Percentiles rank a stretch among this genome's conserved stretches.
These are phyloP conservation scores for Paramecium octaurelia DNA, from an alignment of 73 alveolate species.

Conservation along the genomic window DNA sequence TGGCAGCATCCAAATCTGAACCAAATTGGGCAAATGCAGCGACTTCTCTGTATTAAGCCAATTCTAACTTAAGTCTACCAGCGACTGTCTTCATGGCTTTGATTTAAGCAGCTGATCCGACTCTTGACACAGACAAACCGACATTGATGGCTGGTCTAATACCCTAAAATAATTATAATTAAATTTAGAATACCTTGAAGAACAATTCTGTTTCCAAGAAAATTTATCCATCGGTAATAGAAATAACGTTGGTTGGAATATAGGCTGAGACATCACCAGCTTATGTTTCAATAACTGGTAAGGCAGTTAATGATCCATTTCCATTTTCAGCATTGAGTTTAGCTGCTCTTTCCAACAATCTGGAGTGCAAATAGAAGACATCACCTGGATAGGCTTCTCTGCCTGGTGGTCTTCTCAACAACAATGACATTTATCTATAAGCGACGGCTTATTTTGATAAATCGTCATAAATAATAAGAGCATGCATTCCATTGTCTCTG, in stretches of 20 bases:
- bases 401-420: conserved; percentile 97
- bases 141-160: conserved; percentile 98
- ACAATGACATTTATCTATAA: conserved; percentile 92
- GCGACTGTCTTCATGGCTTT: conserved; percentile 98
- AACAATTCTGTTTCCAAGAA: conserved; percentile 96
- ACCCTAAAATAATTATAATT: conserved; percentile 65
- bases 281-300: conserved; percentile 97
- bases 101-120: conserved; percentile 96
- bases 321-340: conserved; percentile 87
- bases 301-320: conserved; percentile 96
- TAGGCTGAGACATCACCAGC: conserved; percentile 98
- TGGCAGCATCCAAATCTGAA: conserved; percentile 93
- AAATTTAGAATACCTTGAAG: conserved; percentile 64
- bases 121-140: conserved; percentile 98
- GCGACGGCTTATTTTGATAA: conserved; percentile 97
- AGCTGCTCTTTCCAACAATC: conserved; percentile 96
- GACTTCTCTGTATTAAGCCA: conserved; percentile 97
- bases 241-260: conserved; percentile 97
- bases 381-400: conserved; percentile 98
- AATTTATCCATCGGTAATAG: conserved; percentile 98
- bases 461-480: conserved; percentile 94
- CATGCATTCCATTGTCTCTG: conserved; percentile 98
- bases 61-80: conserved; percentile 92
- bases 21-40: conserved; percentile 99
- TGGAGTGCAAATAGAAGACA: conserved; percentile 80